Percentiles rank a stretch among this genome's conserved stretches.
Evolutionary conservation across 179 eudicot genomes (phyloP).

Genomic region (Corrigiola litoralis): DNA sequence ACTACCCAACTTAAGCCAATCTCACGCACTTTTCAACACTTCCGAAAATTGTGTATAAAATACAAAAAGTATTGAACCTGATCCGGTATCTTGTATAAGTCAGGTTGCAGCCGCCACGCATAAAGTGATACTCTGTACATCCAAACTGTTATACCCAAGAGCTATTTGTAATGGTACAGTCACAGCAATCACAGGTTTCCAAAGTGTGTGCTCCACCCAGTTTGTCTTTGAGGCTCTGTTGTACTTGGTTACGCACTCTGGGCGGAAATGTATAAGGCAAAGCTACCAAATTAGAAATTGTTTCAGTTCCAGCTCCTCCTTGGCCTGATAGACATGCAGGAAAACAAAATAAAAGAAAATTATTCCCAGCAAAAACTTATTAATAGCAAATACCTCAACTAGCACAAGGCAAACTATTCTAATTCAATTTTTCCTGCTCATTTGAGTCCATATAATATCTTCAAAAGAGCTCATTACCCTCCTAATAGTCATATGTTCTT

Average conservation of each 20-base stretch:
- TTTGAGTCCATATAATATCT: constrained; percentile 9
- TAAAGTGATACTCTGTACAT: constrained; percentile 12
- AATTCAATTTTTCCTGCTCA: background rate
- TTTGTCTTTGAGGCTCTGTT: background rate
- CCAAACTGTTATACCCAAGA: no score
- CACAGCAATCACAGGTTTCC: constrained; percentile 7
- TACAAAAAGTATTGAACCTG: background rate
- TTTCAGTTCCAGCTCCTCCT: constrained; percentile 60
- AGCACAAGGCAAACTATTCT: background rate
- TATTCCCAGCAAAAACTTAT: background rate
- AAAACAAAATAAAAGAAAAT: constrained; percentile 18
- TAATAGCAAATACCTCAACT: background rate
- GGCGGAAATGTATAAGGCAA: constrained; percentile 6
- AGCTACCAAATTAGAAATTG: constrained; percentile 5
- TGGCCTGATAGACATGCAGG: constrained; percentile 42
- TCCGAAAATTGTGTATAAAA: background rate
- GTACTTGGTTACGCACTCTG: background rate
- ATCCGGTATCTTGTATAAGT: background rate
- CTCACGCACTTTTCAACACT: background rate
- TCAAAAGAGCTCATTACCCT: constrained; percentile 33
- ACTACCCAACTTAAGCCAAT: background rate
- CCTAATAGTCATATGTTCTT: constrained; percentile 68
- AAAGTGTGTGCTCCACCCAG: background rate
- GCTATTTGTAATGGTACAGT: background rate
- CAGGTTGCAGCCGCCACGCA: background rate